Evolutionary conservation across 805 yeast genomes (phyloP).

Genomic region (Candida easanensis): DNA sequence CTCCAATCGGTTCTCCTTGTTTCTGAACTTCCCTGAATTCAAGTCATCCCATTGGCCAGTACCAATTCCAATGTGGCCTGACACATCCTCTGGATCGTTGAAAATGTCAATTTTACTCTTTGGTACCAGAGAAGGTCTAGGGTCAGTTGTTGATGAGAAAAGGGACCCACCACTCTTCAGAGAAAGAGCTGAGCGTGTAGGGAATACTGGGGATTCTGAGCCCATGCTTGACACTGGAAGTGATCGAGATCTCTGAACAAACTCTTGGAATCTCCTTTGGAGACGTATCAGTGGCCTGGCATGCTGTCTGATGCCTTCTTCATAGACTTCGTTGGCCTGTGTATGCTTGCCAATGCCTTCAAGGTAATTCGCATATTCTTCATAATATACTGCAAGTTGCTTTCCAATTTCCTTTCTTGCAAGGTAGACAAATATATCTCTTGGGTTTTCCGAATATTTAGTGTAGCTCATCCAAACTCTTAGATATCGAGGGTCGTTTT

Average conservation of each 20-base stretch:
- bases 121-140: slow-evolving; percentile 4
- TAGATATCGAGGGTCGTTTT: slow-evolving; percentile 79
- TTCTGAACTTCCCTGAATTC: slow-evolving; percentile 46
- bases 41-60: slow-evolving; percentile 49
- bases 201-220: slow-evolving; percentile 35
- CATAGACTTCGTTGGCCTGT: slow-evolving; percentile 60
- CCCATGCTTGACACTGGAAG: slow-evolving; percentile 23
- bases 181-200: slow-evolving; percentile 34
- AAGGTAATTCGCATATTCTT: slow-evolving; percentile 65
- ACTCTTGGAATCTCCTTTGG: slow-evolving; percentile 40
- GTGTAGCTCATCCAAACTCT: slow-evolving; percentile 81
- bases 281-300: slow-evolving; percentile 67
- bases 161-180: slow-evolving; percentile 34
- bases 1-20: slow-evolving; percentile 60
- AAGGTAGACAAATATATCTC: slow-evolving; percentile 68
- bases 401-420: slow-evolving; percentile 70
- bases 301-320: slow-evolving; percentile 50
- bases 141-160: slow-evolving; percentile 12
- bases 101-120: slow-evolving; percentile 23
- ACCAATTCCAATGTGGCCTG: slow-evolving; percentile 18
- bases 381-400: slow-evolving; percentile 68
- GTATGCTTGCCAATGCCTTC: slow-evolving; percentile 45
- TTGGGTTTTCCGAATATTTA: slow-evolving; percentile 62
- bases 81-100: slow-evolving; percentile 15
- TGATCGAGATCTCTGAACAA: slow-evolving; percentile 36